Conservation (phyloP, 2,329 filamentous ascomycete genomes). For the Periconia digitata region DNA sequence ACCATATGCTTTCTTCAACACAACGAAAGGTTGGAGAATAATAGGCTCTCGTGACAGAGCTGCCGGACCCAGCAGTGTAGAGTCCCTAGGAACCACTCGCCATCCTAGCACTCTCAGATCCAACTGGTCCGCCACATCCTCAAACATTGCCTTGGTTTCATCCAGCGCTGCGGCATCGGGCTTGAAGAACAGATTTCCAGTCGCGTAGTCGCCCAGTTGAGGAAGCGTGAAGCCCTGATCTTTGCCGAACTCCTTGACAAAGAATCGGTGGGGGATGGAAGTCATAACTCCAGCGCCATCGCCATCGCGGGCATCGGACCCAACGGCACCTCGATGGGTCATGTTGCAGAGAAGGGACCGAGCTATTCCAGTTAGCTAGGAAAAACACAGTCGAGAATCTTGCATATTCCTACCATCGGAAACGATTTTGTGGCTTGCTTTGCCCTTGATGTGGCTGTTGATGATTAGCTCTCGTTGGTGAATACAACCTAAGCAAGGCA, state of each 20-base stretch:
- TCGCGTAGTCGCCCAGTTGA: conserved; percentile 88
- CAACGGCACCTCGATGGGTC: conserved; percentile 98
- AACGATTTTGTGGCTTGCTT: conserved; percentile 95
- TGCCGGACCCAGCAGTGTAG: conserved; percentile 86
- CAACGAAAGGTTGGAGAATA: conserved; percentile 94
- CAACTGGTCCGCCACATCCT: conserved; percentile 86
- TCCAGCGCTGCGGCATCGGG: conserved; percentile 87
- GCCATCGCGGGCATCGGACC: conserved; percentile 95
- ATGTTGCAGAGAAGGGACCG: conserved; percentile 98
- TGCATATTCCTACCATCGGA: conserved; percentile 77
- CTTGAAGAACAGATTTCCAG: conserved; percentile 98
- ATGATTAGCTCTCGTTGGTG: conserved; percentile 24
- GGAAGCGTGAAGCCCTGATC: conserved; percentile 88
- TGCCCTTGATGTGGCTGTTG: conserved; percentile 90
- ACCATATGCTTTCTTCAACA: conserved; percentile 83
- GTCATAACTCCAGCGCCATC: conserved; percentile 99
- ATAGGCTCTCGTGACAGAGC: conserved; percentile 92
- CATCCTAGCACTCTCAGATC: conserved; percentile 91
- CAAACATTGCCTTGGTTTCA: conserved; percentile 89
- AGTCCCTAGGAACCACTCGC: conserved; percentile 94
- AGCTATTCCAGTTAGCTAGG: conserved; percentile 53
- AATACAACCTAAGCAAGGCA: too few species aligned
- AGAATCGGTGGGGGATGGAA: conserved; percentile 97
- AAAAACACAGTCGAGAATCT: not conserved
- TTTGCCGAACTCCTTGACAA: conserved; percentile 95